Base-by-base conservation (phyloP, 305 asterid genomes). In the Fraxinus baroniana region DNA sequence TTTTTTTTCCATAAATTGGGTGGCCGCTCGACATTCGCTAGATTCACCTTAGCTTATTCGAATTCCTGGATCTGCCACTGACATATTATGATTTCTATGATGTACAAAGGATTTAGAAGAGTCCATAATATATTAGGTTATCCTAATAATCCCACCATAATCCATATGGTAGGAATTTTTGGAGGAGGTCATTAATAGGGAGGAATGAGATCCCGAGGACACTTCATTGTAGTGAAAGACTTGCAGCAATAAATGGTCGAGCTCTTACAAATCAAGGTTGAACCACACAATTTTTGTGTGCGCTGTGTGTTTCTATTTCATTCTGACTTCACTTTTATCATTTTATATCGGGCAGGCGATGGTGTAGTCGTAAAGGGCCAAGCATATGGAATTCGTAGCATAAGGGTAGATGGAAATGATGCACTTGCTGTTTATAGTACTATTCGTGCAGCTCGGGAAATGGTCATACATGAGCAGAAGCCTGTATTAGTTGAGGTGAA, bases 321-420 rank as follows among this genome's bases (percentile, higher is more conserved):
- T 80, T n/a, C 5, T 39, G 83, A 83, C 57, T 35, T n/a, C 49
- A 66, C 30, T 26, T 18, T 18, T 2, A 76, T 68, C 30, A n/a
- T 60, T 71, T 52, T 15, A 32, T 66, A 3, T 26, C 0, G 87
- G 82, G 32, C 82, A 95, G 99, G 99, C n/a, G 99, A 95, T 81
- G 99, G 99, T 2, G 87, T 94, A 0, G 99, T 88, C 7, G 95
- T 91, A 7, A 94, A 86, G 86, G 98, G 98, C 20, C 93, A 88
- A 84, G 94, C 95, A 0, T 96, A 94, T 71, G 98, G 98, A 57
- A 88, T 96, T 62, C 92, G 91, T 62, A 94, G 98, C 49, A 88
- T 93, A n/a, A 93, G 98, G 1, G 90, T 96, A 0, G 99, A 96
- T 83, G 99, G 98, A 22, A 94, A 94, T 70, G 99, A 96, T 49